Conservation (phyloP, 2,329 filamentous ascomycete genomes). For the Pseudogymnoascus sp. region DNA sequence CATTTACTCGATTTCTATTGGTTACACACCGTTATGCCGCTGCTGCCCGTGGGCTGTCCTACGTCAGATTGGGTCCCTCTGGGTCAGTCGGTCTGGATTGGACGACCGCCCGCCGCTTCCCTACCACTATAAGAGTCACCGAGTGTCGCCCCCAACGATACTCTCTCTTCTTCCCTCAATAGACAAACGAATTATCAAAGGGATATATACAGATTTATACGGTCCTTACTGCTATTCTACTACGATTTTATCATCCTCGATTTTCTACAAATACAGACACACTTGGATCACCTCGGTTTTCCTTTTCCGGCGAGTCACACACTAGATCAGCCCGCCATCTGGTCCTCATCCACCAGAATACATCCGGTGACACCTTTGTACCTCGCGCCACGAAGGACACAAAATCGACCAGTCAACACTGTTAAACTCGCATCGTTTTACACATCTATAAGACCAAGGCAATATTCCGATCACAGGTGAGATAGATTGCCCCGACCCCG, state of each 20-base stretch:
- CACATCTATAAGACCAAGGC: not conserved
- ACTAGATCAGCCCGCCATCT: not conserved
- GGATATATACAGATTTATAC: slow-evolving; percentile 2
- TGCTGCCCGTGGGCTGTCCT: not conserved
- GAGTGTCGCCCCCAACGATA: slow-evolving; percentile 2
- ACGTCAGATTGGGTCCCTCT: not conserved
- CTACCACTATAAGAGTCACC: slow-evolving; percentile 1
- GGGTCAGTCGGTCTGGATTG: not conserved
- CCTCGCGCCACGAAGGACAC: not conserved
- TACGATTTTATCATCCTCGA: not conserved
- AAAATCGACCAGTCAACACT: not conserved
- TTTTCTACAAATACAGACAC: not conserved
- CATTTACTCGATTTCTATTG: not conserved
- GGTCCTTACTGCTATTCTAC: not conserved
- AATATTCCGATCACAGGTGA: not conserved
- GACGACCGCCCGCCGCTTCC: not conserved
- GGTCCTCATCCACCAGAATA: not conserved
- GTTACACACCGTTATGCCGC: not conserved
- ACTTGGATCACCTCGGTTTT: not conserved
- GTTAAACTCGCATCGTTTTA: not conserved
- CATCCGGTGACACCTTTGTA: not conserved
- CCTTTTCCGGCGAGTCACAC: slow-evolving; percentile 1
- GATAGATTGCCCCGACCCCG: not conserved
- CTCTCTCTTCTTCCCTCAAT: not conserved
- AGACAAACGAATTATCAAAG: not conserved